These are phyloP conservation scores for Voacanga thouarsii DNA, from an alignment of 257 asterid genomes.

Conservation along the genomic window DNA sequence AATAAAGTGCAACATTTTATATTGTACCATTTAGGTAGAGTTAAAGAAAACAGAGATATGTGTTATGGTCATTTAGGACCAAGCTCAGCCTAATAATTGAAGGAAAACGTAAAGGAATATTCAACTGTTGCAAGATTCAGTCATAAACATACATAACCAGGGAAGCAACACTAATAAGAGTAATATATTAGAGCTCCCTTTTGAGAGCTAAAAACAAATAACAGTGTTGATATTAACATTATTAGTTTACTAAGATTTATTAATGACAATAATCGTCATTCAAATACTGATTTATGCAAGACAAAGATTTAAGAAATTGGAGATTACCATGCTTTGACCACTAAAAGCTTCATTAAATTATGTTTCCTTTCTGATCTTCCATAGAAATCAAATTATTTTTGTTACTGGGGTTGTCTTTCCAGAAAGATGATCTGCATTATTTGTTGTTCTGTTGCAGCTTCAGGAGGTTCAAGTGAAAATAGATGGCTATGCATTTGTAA, in stretches of 20 bases:
- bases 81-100: neutral
- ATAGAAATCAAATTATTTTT: neutral
- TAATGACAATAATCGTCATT: neutral
- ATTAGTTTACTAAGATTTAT: neutral
- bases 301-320: neutral
- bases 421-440: conserved; percentile 18
- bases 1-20: neutral
- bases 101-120: neutral
- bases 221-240: neutral
- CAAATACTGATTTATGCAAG: neutral
- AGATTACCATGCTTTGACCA: neutral
- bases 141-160: neutral
- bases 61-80: neutral
- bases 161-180: neutral
- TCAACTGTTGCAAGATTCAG: neutral
- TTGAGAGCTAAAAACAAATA: neutral
- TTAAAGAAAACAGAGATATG: neutral
- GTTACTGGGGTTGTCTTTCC: neutral
- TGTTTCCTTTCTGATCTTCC: neutral
- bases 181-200: neutral
- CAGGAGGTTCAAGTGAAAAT: conserved; percentile 48
- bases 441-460: conserved; percentile 26
- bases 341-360: neutral
- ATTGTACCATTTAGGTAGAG: neutral
- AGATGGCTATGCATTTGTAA: conserved; percentile 71